Conservation (phyloP, 73 alveolate species). For the Paramecium tetraurelia region DNA sequence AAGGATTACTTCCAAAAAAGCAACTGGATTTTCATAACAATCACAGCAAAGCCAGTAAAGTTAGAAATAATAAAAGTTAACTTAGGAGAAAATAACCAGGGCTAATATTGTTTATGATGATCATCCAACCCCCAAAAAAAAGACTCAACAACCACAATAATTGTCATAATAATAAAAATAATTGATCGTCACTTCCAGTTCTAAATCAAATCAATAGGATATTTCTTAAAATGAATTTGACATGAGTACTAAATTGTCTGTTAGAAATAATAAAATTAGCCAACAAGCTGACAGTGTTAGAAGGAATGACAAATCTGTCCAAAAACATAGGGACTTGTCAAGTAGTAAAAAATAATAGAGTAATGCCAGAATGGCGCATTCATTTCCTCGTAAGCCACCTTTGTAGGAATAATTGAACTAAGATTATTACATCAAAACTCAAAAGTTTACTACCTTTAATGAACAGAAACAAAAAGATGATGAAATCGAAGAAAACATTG, state of each 20-base stretch:
- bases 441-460: background rate
- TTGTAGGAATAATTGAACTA: background rate
- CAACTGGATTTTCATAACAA: constrained; percentile 40
- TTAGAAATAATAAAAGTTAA: background rate
- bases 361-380: background rate
- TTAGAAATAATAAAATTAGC: background rate
- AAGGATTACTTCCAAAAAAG: constrained; percentile 41
- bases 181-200: background rate
- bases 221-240: background rate
- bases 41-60: background rate
- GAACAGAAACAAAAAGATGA: background rate
- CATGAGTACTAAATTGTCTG: constrained; percentile 10
- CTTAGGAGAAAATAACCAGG: background rate
- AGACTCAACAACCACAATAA: background rate
- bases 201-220: background rate
- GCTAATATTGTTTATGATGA: constrained; percentile 45
- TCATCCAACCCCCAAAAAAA: constrained; percentile 38
- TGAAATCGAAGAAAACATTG: constrained; percentile 32
- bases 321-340: background rate
- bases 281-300: background rate
- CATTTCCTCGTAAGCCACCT: constrained; percentile 13
- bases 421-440: constrained; percentile 9
- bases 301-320: background rate
- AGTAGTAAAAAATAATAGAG: background rate
- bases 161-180: background rate